phyloP scores from a whole-genome alignment of 2,329 filamentous ascomycete genomes.

The Akanthomyces muscarius region DNA sequence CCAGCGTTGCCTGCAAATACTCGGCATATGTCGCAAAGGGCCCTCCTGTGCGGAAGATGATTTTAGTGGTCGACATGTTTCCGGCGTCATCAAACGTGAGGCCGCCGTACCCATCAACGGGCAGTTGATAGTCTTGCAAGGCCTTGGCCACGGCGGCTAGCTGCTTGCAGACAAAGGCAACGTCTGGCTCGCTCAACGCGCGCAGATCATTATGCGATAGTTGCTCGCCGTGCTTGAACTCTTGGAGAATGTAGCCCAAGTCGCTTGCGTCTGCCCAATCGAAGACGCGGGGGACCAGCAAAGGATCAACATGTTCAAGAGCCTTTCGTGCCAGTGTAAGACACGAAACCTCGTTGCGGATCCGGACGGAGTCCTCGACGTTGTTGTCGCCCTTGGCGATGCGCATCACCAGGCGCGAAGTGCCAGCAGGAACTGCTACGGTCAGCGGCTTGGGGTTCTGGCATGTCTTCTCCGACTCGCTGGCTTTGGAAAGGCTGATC shows the following conservation, averaged over 20 bases:
- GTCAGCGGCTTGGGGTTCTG: not conserved
- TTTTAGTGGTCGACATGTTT: not conserved
- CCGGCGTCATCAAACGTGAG: constrained; percentile 14
- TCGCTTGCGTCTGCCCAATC: not conserved
- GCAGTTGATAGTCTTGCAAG: constrained; percentile 6
- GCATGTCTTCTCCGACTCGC: not conserved
- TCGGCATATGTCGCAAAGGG: constrained; percentile 10
- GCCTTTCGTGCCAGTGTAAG: constrained; percentile 2
- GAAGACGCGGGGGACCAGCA: constrained; percentile 6
- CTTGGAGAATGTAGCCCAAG: constrained; percentile 10
- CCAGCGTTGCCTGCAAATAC: constrained; percentile 10
- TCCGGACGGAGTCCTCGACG: constrained; percentile 8
- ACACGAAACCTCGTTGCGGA: constrained; percentile 14
- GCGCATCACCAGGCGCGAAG: constrained; percentile 7
- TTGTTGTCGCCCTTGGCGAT: constrained; percentile 8
- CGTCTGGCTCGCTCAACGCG: not conserved
- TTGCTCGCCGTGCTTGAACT: constrained; percentile 6
- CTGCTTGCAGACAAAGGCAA: not conserved
- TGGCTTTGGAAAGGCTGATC: not conserved
- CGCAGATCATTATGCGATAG: not conserved
- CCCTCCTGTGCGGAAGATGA: constrained; percentile 4
- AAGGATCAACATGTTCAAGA: not conserved
- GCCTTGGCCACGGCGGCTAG: constrained; percentile 7
- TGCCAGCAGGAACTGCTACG: constrained; percentile 1
- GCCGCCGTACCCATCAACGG: constrained; percentile 7